Conservation (phyloP, 805 yeast species). For the Ogataea parapolymorpha region DNA sequence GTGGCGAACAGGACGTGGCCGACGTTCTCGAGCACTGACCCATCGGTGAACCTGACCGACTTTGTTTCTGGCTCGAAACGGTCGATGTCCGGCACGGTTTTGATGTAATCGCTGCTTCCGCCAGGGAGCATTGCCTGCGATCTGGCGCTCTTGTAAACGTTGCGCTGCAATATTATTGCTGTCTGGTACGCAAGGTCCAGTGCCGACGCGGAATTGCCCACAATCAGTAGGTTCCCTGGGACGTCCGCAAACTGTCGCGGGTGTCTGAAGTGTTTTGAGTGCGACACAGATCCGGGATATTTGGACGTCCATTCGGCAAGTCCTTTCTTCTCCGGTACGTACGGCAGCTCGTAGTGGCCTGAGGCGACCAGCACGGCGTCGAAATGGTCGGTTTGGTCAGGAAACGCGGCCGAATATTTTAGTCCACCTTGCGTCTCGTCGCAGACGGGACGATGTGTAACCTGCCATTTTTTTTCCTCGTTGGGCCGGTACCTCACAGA, state of each 20-base stretch:
- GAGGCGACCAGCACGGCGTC: slow-evolving; percentile 65
- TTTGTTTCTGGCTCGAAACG: slow-evolving; percentile 37
- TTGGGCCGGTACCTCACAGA: slow-evolving; percentile 32
- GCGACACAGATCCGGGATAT: slow-evolving; percentile 49
- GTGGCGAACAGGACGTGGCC: slow-evolving; percentile 65
- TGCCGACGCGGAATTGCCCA: slow-evolving; percentile 79
- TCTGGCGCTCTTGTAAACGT: slow-evolving; percentile 50
- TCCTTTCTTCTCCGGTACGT: slow-evolving; percentile 55
- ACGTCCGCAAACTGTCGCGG: slow-evolving; percentile 41
- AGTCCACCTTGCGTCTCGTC: slow-evolving; percentile 34
- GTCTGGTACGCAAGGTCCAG: slow-evolving; percentile 66
- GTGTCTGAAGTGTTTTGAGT: slow-evolving; percentile 56
- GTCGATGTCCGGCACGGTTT: slow-evolving; percentile 42
- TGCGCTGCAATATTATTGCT: slow-evolving; percentile 39
- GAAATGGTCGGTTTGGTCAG: slow-evolving; percentile 38
- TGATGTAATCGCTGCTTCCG: slow-evolving; percentile 39
- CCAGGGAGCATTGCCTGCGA: slow-evolving; percentile 44
- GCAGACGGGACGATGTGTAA: slow-evolving; percentile 35
- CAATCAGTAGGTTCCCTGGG: slow-evolving; percentile 48
- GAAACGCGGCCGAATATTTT: slow-evolving; percentile 10
- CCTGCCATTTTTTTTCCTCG: slow-evolving; percentile 38
- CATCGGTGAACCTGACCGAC: slow-evolving; percentile 47
- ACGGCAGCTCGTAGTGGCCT: slow-evolving; percentile 63
- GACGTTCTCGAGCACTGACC: slow-evolving; percentile 41
- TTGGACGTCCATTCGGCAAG: slow-evolving; percentile 43